phyloP scores from a whole-genome alignment of 1,139 yeast species.

The Hansenula sp. region DNA sequence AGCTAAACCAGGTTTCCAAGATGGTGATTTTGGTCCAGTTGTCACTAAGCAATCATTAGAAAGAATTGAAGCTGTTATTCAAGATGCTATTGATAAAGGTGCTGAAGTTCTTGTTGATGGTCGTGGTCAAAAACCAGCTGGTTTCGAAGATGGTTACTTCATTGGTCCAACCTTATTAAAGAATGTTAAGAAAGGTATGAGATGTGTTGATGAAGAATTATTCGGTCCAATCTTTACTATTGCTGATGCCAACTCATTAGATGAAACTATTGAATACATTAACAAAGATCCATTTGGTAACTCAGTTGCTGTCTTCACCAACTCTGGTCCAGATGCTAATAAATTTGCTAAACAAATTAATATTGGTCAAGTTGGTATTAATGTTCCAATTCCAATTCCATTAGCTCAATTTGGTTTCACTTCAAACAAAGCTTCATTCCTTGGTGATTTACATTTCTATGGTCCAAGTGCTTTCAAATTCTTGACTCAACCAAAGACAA shows the following conservation, averaged over 20 bases:
- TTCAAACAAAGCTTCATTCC: conserved; percentile 25
- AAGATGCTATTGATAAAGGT: conserved; percentile 33
- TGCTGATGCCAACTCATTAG: conserved; percentile 21
- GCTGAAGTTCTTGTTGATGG: conserved; percentile 26
- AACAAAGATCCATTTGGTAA: conserved; percentile 25
- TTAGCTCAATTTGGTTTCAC: conserved; percentile 25
- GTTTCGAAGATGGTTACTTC: conserved; percentile 24
- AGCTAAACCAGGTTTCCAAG: conserved; percentile 25
- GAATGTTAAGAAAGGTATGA: conserved; percentile 23
- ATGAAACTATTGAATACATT: conserved; percentile 23
- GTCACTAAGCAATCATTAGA: conserved; percentile 23
- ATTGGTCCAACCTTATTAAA: conserved; percentile 24
- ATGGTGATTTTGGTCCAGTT: conserved; percentile 26
- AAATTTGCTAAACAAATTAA: conserved; percentile 19
- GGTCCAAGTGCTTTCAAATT: conserved; percentile 25
- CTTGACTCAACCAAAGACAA: conserved; percentile 24
- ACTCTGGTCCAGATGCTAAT: conserved; percentile 23
- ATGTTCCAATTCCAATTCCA: conserved; percentile 24
- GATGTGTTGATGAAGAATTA: conserved; percentile 27
- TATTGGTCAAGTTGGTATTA: conserved; percentile 25
- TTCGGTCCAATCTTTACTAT: conserved; percentile 26
- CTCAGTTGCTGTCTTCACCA: conserved; percentile 24
- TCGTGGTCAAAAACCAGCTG: conserved; percentile 22
- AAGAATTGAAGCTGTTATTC: conserved; percentile 25
- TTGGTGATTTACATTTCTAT: conserved; percentile 26